Conservation (phyloP, 2,329 filamentous ascomycete species). For the Fusarium graminum region DNA sequence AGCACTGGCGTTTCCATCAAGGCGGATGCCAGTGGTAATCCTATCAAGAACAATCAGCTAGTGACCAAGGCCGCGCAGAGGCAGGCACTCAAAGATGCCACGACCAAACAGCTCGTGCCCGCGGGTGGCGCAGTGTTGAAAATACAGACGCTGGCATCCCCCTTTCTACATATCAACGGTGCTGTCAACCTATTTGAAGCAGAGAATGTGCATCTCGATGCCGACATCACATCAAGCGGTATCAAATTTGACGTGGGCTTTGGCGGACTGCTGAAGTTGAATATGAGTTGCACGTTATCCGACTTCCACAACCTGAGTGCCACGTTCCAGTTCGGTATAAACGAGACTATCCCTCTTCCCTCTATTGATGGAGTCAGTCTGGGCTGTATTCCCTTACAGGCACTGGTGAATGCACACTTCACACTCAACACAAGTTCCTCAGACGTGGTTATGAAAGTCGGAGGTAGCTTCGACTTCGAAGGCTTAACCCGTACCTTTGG, state of each 20-base stretch:
- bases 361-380: neutral
- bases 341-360: neutral
- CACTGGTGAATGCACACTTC: neutral
- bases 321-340: neutral
- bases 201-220: neutral
- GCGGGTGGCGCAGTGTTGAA: neutral
- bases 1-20: neutral
- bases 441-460: neutral
- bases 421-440: neutral
- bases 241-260: neutral
- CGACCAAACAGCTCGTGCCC: neutral
- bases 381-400: neutral
- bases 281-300: neutral
- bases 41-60: constrained; percentile 14
- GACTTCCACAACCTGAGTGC: neutral
- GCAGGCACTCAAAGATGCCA: neutral
- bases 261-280: neutral
- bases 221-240: neutral
- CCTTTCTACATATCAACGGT: neutral
- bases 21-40: neutral
- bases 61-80: neutral
- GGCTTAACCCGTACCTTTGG: neutral
- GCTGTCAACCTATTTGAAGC: constrained; percentile 1
- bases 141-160: neutral
- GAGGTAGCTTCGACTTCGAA: constrained; percentile 6